Evolutionary conservation across 2,329 filamentous ascomycete species (phyloP).

Genomic region (Colletotrichum truncatum): DNA sequence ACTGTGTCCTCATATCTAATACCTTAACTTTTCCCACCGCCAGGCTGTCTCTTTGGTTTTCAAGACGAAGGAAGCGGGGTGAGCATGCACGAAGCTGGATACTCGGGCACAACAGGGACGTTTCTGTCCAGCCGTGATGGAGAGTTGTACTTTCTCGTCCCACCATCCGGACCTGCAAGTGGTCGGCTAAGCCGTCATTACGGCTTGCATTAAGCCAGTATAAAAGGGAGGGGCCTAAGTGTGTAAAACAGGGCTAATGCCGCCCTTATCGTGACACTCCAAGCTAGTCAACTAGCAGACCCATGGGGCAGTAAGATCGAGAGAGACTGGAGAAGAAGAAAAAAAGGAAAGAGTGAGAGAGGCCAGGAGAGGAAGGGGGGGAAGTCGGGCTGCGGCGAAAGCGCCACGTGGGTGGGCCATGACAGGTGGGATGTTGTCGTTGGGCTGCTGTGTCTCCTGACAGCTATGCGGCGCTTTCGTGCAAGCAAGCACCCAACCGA

Average conservation of each 20-base stretch:
- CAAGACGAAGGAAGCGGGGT: conserved; percentile 7
- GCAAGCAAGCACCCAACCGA: too few species aligned
- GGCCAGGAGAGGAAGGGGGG: neutral
- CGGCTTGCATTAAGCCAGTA: conserved; percentile 1
- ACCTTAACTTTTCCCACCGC: neutral
- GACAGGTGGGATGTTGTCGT: neutral
- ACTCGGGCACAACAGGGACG: conserved; percentile 11
- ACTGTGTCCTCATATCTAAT: neutral
- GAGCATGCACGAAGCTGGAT: conserved; percentile 11
- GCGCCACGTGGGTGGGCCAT: conserved; percentile 19
- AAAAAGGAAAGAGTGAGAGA: neutral
- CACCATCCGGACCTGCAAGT: conserved; percentile 19
- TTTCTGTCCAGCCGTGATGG: conserved; percentile 5
- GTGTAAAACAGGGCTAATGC: neutral
- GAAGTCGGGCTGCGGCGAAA: conserved; percentile 15
- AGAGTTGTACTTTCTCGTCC: neutral
- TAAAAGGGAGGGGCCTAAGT: neutral
- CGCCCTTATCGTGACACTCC: conserved; percentile 4
- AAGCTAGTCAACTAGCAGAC: neutral
- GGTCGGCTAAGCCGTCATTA: neutral
- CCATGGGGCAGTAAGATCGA: neutral
- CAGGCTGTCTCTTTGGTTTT: neutral
- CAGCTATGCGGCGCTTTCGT: neutral
- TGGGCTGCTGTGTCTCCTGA: neutral
- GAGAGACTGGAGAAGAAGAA: neutral